A percentile compares a stretch with the other conserved stretches of the same genome.
Conservation (phyloP, 441 rosid genomes). For the Adansonia rubrostipa region DNA sequence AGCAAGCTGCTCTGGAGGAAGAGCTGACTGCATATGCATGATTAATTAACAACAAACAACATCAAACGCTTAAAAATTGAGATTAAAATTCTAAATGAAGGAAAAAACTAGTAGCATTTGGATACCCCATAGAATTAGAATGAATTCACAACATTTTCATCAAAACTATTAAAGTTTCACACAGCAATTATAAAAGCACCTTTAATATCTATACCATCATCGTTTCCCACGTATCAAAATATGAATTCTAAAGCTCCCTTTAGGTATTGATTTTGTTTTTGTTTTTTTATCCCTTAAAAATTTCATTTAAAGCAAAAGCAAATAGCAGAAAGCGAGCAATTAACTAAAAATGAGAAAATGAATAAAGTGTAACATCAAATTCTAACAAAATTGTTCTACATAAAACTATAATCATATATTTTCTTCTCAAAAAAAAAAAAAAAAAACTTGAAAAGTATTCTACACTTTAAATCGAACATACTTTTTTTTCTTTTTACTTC, state of each 20-base stretch:
- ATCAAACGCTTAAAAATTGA: background rate
- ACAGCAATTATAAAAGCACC: slow-evolving; percentile 1
- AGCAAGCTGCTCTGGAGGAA: slow-evolving; percentile 96
- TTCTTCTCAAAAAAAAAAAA: background rate
- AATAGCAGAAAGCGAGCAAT: background rate
- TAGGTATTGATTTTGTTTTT: background rate
- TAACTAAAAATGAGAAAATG: slow-evolving; percentile 18
- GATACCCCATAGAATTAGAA: background rate
- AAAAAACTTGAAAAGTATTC: background rate
- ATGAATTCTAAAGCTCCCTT: slow-evolving; percentile 16
- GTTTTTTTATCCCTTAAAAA: background rate
- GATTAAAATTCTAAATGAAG: background rate
- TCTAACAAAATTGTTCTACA: slow-evolving; percentile 9
- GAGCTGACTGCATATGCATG: slow-evolving; percentile 65
- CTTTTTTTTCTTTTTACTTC: background rate
- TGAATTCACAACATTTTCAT: background rate
- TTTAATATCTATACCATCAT: background rate
- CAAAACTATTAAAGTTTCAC: slow-evolving; percentile 2
- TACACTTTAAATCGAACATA: background rate
- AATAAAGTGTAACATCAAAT: background rate
- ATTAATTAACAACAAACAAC: background rate
- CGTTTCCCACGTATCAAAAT: background rate
- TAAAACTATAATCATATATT: background rate
- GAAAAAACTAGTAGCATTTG: background rate
- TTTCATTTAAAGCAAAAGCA: slow-evolving; percentile 1